These are phyloP conservation scores for Kandelia obovata DNA, from an alignment of 345 rosid genomes.

Conservation along the genomic window DNA sequence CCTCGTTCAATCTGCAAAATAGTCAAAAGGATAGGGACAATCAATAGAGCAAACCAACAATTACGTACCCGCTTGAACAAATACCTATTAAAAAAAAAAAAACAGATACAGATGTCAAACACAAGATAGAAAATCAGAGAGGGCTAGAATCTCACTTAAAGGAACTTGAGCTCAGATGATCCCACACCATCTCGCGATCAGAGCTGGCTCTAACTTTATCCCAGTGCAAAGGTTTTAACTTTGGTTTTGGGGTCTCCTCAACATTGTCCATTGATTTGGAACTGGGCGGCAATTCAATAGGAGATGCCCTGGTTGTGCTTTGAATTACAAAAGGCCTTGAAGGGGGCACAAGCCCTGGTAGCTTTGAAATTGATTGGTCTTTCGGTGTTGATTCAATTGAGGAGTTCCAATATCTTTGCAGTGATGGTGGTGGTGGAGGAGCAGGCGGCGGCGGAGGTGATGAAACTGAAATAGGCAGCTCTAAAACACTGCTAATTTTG, in stretches of 20 bases:
- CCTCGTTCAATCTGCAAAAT: slow-evolving; percentile 76
- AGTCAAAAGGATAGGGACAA: background rate
- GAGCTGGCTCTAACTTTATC: slow-evolving; percentile 98
- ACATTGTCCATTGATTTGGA: slow-evolving; percentile 30
- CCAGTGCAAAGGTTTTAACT: slow-evolving; percentile 87
- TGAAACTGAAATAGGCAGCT: slow-evolving; percentile 29
- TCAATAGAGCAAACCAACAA: background rate
- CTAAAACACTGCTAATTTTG: slow-evolving; percentile 24
- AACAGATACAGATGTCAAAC: background rate
- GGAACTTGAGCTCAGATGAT: slow-evolving; percentile 73
- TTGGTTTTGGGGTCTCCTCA: slow-evolving; percentile 54
- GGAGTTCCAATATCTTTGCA: slow-evolving; percentile 25
- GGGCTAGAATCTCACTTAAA: slow-evolving; percentile 47
- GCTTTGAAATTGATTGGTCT: slow-evolving; percentile 42
- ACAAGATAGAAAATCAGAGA: background rate
- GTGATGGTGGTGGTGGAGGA: slow-evolving; percentile 23
- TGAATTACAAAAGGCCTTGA: slow-evolving; percentile 64
- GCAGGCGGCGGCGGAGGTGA: slow-evolving; percentile 41
- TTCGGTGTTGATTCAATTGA: slow-evolving; percentile 34
- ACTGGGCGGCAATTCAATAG: slow-evolving; percentile 39
- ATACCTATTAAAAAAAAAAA: background rate
- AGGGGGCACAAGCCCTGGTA: slow-evolving; percentile 58
- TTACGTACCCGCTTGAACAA: background rate
- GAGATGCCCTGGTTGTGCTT: slow-evolving; percentile 32
- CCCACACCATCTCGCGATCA: slow-evolving; percentile 98